Percentiles rank a stretch among this genome's conserved stretches.
Evolutionary conservation across 2,329 filamentous ascomycete species (phyloP).

Genomic region (Ophiocordyceps sinensis): DNA sequence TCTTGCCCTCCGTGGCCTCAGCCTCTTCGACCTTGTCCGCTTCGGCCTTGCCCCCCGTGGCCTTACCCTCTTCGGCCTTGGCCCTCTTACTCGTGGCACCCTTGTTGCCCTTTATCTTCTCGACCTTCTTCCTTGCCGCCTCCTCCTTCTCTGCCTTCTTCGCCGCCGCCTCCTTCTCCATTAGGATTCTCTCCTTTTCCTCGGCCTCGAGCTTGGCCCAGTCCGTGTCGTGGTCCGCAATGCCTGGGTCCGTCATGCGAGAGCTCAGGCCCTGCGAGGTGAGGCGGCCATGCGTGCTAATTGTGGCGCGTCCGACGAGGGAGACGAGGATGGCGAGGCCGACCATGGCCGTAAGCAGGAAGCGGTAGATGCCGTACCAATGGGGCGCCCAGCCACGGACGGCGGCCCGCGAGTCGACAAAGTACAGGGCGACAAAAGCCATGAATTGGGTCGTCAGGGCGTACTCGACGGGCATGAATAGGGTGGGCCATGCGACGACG

Average conservation of each 20-base stretch:
- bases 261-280: conserved; percentile 21
- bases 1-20: conserved; percentile 11
- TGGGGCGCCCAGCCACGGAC: conserved; percentile 62
- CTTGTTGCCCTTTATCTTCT: conserved; percentile 11
- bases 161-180: conserved; percentile 23
- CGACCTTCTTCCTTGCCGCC: conserved; percentile 15
- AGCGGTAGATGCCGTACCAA: conserved; percentile 86
- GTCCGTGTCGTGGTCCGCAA: conserved; percentile 22
- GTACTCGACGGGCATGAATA: conserved; percentile 71
- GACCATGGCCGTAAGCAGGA: conserved; percentile 81
- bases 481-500: conserved; percentile 76
- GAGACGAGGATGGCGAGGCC: conserved; percentile 69
- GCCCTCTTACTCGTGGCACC: conserved; percentile 9
- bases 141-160: conserved; percentile 19
- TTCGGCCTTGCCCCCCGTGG: conserved; percentile 11
- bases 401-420: conserved; percentile 62
- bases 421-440: conserved; percentile 76
- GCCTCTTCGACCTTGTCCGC: conserved; percentile 9
- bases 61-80: conserved; percentile 10
- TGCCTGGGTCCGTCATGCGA: conserved; percentile 20
- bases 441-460: conserved; percentile 76
- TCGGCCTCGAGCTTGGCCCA: conserved; percentile 30
- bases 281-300: conserved; percentile 25
- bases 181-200: conserved; percentile 22
- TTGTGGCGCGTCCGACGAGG: conserved; percentile 69